These are phyloP conservation scores for Trametes pubescens DNA, from an alignment of 1,284 basidiomycete species.

Conservation along the genomic window DNA sequence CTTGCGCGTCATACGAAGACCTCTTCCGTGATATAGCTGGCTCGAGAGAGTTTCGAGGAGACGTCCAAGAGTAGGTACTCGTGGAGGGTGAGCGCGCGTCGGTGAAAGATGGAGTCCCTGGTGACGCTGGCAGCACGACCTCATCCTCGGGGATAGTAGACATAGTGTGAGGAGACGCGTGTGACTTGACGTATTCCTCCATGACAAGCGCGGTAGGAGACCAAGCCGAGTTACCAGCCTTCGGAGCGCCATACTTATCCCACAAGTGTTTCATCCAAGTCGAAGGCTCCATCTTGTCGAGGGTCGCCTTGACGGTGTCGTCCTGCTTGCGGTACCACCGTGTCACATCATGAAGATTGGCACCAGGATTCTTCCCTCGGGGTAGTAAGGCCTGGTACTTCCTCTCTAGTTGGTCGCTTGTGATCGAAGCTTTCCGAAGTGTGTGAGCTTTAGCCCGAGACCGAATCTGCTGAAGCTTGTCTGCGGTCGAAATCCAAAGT, in stretches of 20 bases:
- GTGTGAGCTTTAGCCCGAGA: constrained; percentile 59
- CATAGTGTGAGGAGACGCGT: constrained; percentile 50
- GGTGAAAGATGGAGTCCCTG: constrained; percentile 43
- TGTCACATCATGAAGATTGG: constrained; percentile 58
- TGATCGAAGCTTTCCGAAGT: constrained; percentile 69
- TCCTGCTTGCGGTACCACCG: constrained; percentile 67
- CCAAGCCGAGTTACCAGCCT: constrained; percentile 46
- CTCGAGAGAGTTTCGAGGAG: constrained; percentile 49
- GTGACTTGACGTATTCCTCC: constrained; percentile 64
- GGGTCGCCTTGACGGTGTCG: constrained; percentile 50
- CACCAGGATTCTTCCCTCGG: constrained; percentile 40
- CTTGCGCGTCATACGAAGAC: constrained; percentile 53
- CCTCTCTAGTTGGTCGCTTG: constrained; percentile 67
- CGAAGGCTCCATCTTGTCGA: constrained; percentile 70
- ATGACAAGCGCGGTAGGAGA: constrained; percentile 71
- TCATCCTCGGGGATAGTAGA: constrained; percentile 55
- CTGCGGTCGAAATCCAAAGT: constrained; percentile 45
- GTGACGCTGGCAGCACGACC: constrained; percentile 33
- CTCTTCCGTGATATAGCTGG: constrained; percentile 51
- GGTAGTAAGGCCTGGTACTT: constrained; percentile 65
- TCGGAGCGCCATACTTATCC: constrained; percentile 54
- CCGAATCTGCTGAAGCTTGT: constrained; percentile 63
- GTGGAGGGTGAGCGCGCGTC: constrained; percentile 46
- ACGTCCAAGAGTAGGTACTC: constrained; percentile 40
- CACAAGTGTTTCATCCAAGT: constrained; percentile 74